Evolutionary conservation across 2,329 filamentous ascomycete genomes (phyloP).

Genomic region (Cladosporium sphaerospermum): DNA sequence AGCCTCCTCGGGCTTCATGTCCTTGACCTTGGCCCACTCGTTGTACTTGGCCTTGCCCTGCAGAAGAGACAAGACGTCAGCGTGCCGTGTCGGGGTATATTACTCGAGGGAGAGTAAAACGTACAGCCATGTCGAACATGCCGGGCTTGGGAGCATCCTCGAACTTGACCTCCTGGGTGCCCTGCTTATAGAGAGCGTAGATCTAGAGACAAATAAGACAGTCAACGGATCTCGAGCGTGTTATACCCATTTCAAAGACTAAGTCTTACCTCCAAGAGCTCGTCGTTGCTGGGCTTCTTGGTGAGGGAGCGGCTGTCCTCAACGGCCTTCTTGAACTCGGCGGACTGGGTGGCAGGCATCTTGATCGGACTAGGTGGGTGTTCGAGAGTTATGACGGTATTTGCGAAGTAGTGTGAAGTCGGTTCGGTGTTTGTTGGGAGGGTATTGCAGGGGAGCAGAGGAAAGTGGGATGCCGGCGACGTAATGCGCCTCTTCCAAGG

Average conservation of each 20-base stretch:
- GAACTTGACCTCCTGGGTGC: slow-evolving; percentile 33
- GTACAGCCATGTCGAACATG: slow-evolving; percentile 65
- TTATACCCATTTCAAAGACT: neutral
- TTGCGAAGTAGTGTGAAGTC: neutral
- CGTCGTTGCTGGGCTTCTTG: slow-evolving; percentile 56
- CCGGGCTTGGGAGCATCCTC: slow-evolving; percentile 47
- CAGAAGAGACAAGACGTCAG: neutral
- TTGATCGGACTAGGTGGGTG: neutral
- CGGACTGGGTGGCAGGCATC: slow-evolving; percentile 16
- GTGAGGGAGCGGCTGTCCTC: slow-evolving; percentile 62
- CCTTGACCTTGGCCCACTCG: slow-evolving; percentile 66
- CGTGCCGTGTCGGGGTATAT: neutral
- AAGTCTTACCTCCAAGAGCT: slow-evolving; percentile 52
- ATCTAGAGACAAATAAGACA: slow-evolving; percentile 37
- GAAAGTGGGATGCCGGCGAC: slow-evolving; percentile 9
- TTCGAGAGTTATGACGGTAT: neutral
- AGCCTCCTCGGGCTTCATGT: slow-evolving; percentile 60
- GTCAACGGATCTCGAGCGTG: neutral
- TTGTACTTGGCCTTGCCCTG: slow-evolving; percentile 66
- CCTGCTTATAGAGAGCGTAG: slow-evolving; percentile 45
- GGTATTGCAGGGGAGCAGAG: neutral
- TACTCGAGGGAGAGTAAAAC: slow-evolving; percentile 15
- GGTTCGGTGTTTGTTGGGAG: neutral
- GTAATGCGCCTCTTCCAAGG: neutral
- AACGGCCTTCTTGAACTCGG: slow-evolving; percentile 79